A percentile compares a stretch with the other conserved stretches of the same genome.
Evolutionary conservation across 1,284 basidiomycete genomes (phyloP).

Genomic region (Cerrena zonata): DNA sequence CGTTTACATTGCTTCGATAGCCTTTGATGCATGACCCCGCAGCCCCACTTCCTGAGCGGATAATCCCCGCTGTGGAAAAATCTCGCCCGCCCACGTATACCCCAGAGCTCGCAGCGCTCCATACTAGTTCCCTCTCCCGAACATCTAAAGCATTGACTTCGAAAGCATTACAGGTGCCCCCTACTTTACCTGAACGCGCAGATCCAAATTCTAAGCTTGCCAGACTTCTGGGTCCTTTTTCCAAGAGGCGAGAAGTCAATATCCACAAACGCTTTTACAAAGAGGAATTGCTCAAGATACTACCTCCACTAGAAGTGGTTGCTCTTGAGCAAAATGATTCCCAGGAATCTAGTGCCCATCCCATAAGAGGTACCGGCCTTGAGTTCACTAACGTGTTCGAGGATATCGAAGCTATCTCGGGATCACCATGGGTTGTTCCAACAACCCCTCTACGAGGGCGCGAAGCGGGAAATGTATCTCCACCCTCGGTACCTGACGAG

Average conservation of each 20-base stretch:
- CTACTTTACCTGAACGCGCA: conserved; percentile 50
- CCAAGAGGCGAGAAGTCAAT: conserved; percentile 68
- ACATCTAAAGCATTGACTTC: conserved; percentile 36
- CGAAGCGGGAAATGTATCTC: background rate
- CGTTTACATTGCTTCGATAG: conserved; percentile 27
- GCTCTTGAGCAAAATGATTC: background rate
- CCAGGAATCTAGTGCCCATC: conserved; percentile 12
- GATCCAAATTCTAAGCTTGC: conserved; percentile 56
- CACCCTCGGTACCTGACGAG: background rate
- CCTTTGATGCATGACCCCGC: conserved; percentile 46
- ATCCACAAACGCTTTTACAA: conserved; percentile 63
- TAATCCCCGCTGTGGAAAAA: conserved; percentile 46
- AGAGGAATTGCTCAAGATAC: conserved; percentile 47
- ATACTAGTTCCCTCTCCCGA: conserved; percentile 48
- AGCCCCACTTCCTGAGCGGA: conserved; percentile 35
- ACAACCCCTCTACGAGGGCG: conserved; percentile 4
- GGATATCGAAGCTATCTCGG: conserved; percentile 44
- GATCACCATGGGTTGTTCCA: conserved; percentile 18
- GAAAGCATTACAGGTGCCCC: conserved; percentile 42
- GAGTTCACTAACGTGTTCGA: conserved; percentile 41
- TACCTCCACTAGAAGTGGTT: conserved; percentile 51
- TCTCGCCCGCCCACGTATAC: conserved; percentile 62
- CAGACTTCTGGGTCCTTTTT: conserved; percentile 54
- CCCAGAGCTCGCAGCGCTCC: conserved; percentile 52
- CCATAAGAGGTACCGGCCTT: conserved; percentile 36